These are phyloP conservation scores for Cardamine chenopodiifolia DNA, from an alignment of 345 rosid genomes.

Conservation along the genomic window DNA sequence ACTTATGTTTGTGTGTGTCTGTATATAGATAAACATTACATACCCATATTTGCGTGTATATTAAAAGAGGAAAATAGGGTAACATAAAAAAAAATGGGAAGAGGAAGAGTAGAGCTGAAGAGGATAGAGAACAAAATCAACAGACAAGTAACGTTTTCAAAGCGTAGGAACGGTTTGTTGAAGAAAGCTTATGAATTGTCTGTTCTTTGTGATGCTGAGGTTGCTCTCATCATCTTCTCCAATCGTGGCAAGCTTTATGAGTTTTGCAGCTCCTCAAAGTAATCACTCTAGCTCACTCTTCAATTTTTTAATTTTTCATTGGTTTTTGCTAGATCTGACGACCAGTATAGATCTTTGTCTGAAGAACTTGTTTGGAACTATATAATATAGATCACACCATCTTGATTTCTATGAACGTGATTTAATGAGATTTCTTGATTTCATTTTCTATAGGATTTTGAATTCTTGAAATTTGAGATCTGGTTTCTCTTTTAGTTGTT, in stretches of 20 bases:
- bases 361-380: not conserved
- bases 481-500: not conserved
- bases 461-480: slow-evolving; percentile 16
- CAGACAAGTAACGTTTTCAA: slow-evolving; percentile 98
- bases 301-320: not conserved
- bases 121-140: slow-evolving; percentile 99
- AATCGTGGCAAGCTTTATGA: slow-evolving; percentile 97
- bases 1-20: slow-evolving; percentile 39
- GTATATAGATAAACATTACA: slow-evolving; percentile 32
- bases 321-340: slow-evolving; percentile 29
- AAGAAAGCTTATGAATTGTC: slow-evolving; percentile 98
- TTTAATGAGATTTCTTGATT: slow-evolving; percentile 22
- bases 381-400: slow-evolving; percentile 10
- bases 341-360: slow-evolving; percentile 12
- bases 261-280: slow-evolving; percentile 86
- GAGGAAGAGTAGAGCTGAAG: slow-evolving; percentile 98
- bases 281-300: slow-evolving; percentile 28
- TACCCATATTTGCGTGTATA: slow-evolving; percentile 31
- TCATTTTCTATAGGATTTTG: not conserved
- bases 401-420: slow-evolving; percentile 18
- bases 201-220: slow-evolving; percentile 94
- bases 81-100: slow-evolving; percentile 60
- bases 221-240: slow-evolving; percentile 96
- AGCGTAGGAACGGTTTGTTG: slow-evolving; percentile 91
- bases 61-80: slow-evolving; percentile 19